Evolutionary conservation across 1,284 basidiomycete genomes (phyloP).

Genomic region (Papiliotrema flavescens): DNA sequence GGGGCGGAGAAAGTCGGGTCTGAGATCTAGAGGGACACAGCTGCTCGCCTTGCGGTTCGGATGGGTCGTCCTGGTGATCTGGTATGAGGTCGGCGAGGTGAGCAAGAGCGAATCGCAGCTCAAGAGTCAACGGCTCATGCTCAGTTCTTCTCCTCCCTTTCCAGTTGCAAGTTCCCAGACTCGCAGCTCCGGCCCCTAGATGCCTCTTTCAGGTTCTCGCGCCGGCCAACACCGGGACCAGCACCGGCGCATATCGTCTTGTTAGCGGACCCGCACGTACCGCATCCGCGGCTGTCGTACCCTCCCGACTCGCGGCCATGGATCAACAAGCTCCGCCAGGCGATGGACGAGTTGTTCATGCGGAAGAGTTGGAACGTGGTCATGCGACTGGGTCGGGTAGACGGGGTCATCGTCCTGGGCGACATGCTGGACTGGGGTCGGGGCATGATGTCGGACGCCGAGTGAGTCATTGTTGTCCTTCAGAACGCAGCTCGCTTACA

Average conservation of each 20-base stretch:
- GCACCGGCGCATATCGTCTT: slow-evolving; percentile 63
- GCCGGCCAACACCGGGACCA: slow-evolving; percentile 3
- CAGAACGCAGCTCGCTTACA: neutral
- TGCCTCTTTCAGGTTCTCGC: slow-evolving; percentile 3
- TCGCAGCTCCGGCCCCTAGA: slow-evolving; percentile 22
- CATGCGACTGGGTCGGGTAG: slow-evolving; percentile 57
- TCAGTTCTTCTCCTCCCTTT: slow-evolving; percentile 48
- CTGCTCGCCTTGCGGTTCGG: slow-evolving; percentile 53
- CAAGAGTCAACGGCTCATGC: neutral
- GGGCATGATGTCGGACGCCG: slow-evolving; percentile 56
- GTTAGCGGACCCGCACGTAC: slow-evolving; percentile 72
- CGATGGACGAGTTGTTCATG: slow-evolving; percentile 64
- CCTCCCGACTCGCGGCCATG: slow-evolving; percentile 40
- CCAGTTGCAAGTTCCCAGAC: slow-evolving; percentile 48
- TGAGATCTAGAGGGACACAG: slow-evolving; percentile 34
- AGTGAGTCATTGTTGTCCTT: too few species aligned
- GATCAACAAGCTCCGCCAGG: slow-evolving; percentile 53
- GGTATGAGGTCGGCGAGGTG: slow-evolving; percentile 60
- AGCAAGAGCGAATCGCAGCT: slow-evolving; percentile 6
- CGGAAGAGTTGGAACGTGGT: slow-evolving; percentile 71
- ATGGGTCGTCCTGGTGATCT: slow-evolving; percentile 62
- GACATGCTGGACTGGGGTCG: slow-evolving; percentile 72
- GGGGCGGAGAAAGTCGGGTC: slow-evolving; percentile 20
- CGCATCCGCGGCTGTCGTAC: slow-evolving; percentile 55
- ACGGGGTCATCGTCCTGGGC: slow-evolving; percentile 74